Evolutionary conservation across 148 eudicot genomes (phyloP).

Genomic region (Bassia scoparia): DNA sequence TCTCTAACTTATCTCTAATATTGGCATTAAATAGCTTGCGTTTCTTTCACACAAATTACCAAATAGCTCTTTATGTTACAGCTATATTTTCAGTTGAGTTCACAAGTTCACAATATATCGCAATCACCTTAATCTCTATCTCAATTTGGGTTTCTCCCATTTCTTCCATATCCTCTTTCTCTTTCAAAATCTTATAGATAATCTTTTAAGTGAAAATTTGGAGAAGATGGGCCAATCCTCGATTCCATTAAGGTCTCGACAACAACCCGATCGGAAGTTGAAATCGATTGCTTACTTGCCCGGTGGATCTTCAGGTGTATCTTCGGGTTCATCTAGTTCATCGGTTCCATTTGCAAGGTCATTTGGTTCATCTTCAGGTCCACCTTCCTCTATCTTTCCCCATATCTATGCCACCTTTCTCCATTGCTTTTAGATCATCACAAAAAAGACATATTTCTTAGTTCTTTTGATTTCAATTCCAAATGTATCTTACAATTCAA

Average conservation of each 20-base stretch:
- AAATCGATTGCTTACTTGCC: background rate
- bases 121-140: background rate
- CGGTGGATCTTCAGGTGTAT: slow-evolving; percentile 24
- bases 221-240: slow-evolving; percentile 6
- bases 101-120: background rate
- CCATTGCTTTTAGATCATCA: slow-evolving; percentile 7
- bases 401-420: background rate
- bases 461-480: background rate
- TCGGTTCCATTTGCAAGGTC: too few relatives aligned
- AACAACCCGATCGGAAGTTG: background rate
- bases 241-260: background rate
- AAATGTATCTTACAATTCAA: background rate
- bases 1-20: background rate
- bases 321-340: background rate
- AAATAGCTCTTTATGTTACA: slow-evolving; percentile 6
- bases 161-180: slow-evolving; percentile 5
- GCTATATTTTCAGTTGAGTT: slow-evolving; percentile 1
- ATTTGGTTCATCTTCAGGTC: too few relatives aligned
- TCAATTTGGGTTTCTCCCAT: slow-evolving; percentile 1
- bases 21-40: slow-evolving; percentile 11
- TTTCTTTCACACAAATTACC: slow-evolving; percentile 1
- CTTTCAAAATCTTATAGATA: slow-evolving; percentile 7
- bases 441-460: background rate
- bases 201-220: background rate
- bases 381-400: background rate